These are phyloP conservation scores for Tylopilus felleus DNA, from an alignment of 768 basidiomycete species.

Conservation along the genomic window DNA sequence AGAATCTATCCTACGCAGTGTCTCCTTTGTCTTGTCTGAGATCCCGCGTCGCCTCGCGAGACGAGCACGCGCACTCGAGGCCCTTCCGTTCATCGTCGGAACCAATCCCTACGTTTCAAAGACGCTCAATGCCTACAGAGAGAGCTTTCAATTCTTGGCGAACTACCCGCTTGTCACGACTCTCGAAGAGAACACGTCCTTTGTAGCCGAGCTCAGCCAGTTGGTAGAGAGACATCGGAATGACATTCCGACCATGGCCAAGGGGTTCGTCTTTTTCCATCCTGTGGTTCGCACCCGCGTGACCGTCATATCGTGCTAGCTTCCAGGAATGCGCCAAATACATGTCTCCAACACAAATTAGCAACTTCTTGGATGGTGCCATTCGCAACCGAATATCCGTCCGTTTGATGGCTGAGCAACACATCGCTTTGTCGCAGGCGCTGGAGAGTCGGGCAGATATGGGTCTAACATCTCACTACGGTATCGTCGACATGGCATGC, in stretches of 20 bases:
- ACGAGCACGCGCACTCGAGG: constrained; percentile 70
- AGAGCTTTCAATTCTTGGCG: constrained; percentile 68
- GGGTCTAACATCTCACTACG: constrained; percentile 45
- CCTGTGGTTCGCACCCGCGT: background rate
- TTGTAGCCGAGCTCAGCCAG: constrained; percentile 63
- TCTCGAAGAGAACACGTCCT: constrained; percentile 65
- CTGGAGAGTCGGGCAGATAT: constrained; percentile 40
- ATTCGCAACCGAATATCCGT: constrained; percentile 87
- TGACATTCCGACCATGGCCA: constrained; percentile 88
- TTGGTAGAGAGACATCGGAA: constrained; percentile 78
- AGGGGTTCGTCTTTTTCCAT: constrained; percentile 54
- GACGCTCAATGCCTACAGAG: constrained; percentile 62
- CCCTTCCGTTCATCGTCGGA: constrained; percentile 83
- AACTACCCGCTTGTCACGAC: constrained; percentile 62
- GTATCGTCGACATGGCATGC: constrained; percentile 71
- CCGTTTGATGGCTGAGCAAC: constrained; percentile 87
- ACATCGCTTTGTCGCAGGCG: constrained; percentile 77
- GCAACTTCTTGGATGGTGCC: constrained; percentile 75
- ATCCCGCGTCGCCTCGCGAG: constrained; percentile 74
- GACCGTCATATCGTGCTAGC: constrained; percentile 34
- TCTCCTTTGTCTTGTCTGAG: constrained; percentile 68
- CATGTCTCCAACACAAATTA: constrained; percentile 77
- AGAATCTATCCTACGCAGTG: constrained; percentile 71
- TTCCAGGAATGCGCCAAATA: constrained; percentile 86
- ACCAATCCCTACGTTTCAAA: constrained; percentile 84